Evolutionary conservation across 2,329 filamentous ascomycete genomes (phyloP).

Genomic region (Moelleriella libera): DNA sequence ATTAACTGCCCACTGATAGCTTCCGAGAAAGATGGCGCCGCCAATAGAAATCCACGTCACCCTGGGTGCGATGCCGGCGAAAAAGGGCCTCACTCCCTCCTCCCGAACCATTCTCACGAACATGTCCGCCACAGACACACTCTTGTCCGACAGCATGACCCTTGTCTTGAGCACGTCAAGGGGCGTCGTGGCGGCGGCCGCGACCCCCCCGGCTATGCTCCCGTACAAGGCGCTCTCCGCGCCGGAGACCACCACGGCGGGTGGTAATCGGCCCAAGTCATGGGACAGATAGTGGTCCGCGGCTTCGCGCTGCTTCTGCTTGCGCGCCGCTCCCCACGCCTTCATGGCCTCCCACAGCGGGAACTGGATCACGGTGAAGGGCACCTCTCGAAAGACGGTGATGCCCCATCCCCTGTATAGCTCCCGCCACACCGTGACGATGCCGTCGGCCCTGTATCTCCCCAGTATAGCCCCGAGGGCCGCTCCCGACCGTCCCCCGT

Average conservation of each 20-base stretch:
- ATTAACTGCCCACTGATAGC: constrained; percentile 83
- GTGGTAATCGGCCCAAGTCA: too few relatives aligned
- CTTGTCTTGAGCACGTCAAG: constrained; percentile 94
- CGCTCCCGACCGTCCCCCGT: constrained; percentile 52
- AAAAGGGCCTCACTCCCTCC: constrained; percentile 54
- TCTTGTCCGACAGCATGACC: constrained; percentile 75
- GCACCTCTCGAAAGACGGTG: constrained; percentile 89
- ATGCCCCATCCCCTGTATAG: constrained; percentile 86
- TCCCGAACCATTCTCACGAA: constrained; percentile 49
- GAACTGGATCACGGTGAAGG: constrained; percentile 95
- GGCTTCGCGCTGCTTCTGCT: constrained; percentile 1
- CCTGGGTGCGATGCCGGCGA: constrained; percentile 64
- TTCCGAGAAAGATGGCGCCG: constrained; percentile 86
- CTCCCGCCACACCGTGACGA: constrained; percentile 58
- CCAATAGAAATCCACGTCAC: constrained; percentile 92
- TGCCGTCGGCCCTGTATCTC: constrained; percentile 25
- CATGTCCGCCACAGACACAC: constrained; percentile 42
- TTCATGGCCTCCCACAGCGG: constrained; percentile 94
- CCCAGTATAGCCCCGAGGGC: constrained; percentile 59
- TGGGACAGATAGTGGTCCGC: too few relatives aligned
- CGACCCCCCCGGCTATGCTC: constrained; percentile 67
- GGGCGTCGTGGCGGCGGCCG: constrained; percentile 80
- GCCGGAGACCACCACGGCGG: constrained; percentile 40
- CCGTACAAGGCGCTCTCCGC: constrained; percentile 76
- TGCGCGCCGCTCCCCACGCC: constrained; percentile 33